A percentile compares a stretch with the other conserved stretches of the same genome.
phyloP scores from a whole-genome alignment of 164 flowering plant species.

The Aristolochia contorta region DNA sequence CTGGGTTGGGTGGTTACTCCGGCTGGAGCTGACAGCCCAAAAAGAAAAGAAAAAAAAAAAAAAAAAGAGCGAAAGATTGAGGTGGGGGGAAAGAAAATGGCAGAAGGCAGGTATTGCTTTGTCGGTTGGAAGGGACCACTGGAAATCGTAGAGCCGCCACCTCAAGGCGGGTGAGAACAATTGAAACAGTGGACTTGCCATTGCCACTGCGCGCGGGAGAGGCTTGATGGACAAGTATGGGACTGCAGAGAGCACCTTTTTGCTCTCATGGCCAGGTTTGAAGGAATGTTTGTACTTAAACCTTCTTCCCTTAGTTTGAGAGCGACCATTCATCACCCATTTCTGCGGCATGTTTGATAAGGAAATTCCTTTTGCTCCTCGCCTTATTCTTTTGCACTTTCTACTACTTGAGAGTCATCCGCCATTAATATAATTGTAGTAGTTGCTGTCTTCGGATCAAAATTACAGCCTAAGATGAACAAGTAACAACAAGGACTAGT shows the following conservation, averaged over 20 bases:
- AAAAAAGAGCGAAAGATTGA: too few relatives aligned
- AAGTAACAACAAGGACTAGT: neutral
- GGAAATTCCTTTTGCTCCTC: conserved; percentile 21
- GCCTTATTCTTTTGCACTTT: conserved; percentile 5
- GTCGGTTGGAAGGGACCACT: conserved; percentile 1
- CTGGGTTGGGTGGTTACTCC: conserved; percentile 1
- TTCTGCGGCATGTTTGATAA: conserved; percentile 7
- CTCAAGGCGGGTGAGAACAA: neutral
- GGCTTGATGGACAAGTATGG: neutral
- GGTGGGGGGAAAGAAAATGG: too few relatives aligned
- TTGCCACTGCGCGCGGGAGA: neutral
- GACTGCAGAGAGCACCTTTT: neutral
- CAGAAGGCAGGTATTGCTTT: neutral
- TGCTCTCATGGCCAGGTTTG: neutral
- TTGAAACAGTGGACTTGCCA: neutral
- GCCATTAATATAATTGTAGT: neutral
- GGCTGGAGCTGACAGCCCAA: neutral
- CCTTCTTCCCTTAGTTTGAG: conserved; percentile 6
- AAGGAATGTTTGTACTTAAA: conserved; percentile 2
- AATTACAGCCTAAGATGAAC: neutral
- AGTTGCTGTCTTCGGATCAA: neutral
- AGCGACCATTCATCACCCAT: conserved; percentile 19
- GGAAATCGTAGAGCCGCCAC: too few relatives aligned
- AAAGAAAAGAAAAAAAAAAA: too few relatives aligned
- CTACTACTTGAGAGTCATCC: neutral